These are phyloP conservation scores for Cryptosporidium xiaoi DNA, from an alignment of 169 alveolate species.

Conservation along the genomic window DNA sequence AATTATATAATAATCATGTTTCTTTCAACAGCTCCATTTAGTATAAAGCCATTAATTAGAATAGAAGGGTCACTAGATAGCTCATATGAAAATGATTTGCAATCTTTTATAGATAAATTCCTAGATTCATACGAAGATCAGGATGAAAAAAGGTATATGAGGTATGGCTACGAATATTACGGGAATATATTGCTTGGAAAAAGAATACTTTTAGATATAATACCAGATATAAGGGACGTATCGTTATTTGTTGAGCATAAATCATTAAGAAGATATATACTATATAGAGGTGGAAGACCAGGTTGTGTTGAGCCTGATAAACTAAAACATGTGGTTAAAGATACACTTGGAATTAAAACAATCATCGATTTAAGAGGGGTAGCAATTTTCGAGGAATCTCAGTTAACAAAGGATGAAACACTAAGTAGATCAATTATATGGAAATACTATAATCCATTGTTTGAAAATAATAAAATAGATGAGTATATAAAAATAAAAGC, in stretches of 20 bases:
- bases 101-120: conserved; percentile 20
- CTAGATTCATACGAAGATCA: conserved; percentile 10
- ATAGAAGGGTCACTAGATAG: conserved; percentile 16
- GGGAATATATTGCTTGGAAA: conserved; percentile 47
- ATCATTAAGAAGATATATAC: conserved; percentile 11
- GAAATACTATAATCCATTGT: conserved; percentile 56
- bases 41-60: conserved; percentile 21
- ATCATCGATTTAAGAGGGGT: conserved; percentile 52
- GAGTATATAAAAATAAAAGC: background rate
- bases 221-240: conserved; percentile 62
- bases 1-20: conserved; percentile 5
- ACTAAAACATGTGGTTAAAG: conserved; percentile 28
- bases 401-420: conserved; percentile 45
- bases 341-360: conserved; percentile 44
- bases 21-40: conserved; percentile 35
- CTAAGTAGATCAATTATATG: conserved; percentile 56
- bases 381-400: conserved; percentile 30
- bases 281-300: conserved; percentile 72
- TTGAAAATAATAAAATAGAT: conserved; percentile 32
- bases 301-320: conserved; percentile 74
- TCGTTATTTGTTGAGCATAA: conserved; percentile 14
- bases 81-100: conserved; percentile 21
- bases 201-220: conserved; percentile 33
- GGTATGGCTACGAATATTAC: conserved; percentile 35
- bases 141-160: background rate